Base-by-base conservation (phyloP, 371 early-diverging fungal genomes). In the Chytridiales sp. region DNA sequence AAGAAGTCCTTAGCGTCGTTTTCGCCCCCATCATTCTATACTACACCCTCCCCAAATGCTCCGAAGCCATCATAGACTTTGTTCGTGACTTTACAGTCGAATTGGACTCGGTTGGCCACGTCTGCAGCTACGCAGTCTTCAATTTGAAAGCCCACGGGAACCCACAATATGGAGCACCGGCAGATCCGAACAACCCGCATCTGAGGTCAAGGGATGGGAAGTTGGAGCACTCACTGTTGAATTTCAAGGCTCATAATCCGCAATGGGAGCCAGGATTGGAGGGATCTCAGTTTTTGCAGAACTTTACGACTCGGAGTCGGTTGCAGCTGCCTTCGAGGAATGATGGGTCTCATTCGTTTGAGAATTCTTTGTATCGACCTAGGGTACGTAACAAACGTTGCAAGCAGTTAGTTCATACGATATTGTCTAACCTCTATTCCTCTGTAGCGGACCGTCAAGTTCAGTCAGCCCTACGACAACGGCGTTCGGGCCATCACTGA, bases 101-200 rank as follows among this genome's bases (percentile, higher is more conserved):
- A 64, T 89, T 90, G 34, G 89, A 93, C 57, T 88, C 87, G 0
- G 67, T 95, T 1, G 98, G 98, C 1, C 88, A 92, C 62, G 94
- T 97, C 4, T 98, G 97, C 74, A 92, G 92, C 58, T 93, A 95
- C 81, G 92, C 97, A 9, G 85, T 87, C n/a, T 97, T 95, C 50
- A 73, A 80, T 53, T 70, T 95, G 66, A 81, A 83, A 58, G 69
- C 83, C 32, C 88, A 94, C 64, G 95, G 94, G 0, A 91, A 93
- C 65, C 80, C 44, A 11, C 59, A 78, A 70, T 91, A 90, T 61
- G 91, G 92, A 0, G 93, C 89, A 0, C 90, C 88, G 0, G 75
- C 79, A 2, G 74, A 79, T 3, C 75, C 73, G 0, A 70, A 78
- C 3, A 83, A 83, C 48, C 86, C 81, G 8, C 80, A 87, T 31